Percentiles rank a stretch among this genome's conserved stretches.
Evolutionary conservation across 768 basidiomycete genomes (phyloP).

Genomic region (Boletus insuetus): DNA sequence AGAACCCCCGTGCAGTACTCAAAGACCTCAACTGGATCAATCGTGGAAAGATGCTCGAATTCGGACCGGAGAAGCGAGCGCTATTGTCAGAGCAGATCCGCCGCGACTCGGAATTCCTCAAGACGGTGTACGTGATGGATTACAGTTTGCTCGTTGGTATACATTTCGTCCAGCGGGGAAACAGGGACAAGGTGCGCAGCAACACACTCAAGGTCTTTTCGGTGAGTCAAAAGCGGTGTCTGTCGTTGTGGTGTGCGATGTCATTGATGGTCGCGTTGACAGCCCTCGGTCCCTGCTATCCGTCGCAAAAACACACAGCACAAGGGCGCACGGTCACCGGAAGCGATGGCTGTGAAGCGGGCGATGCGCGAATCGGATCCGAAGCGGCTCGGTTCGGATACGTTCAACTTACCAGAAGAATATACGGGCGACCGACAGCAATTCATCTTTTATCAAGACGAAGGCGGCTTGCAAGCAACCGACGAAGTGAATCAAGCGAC

Average conservation of each 20-base stretch:
- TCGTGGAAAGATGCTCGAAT: conserved; percentile 67
- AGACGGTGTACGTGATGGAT: conserved; percentile 88
- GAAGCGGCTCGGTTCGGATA: conserved; percentile 55
- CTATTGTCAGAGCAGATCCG: conserved; percentile 87
- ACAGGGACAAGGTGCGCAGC: conserved; percentile 85
- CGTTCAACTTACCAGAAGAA: conserved; percentile 58
- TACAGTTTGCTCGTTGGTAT: conserved; percentile 94
- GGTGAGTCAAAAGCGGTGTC: conserved; percentile 44
- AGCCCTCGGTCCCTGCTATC: conserved; percentile 71
- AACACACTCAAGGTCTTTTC: conserved; percentile 92
- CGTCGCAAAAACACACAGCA: conserved; percentile 59
- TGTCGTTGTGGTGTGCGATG: background rate
- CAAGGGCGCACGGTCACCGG: conserved; percentile 58
- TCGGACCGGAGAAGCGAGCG: conserved; percentile 96
- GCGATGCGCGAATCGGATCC: conserved; percentile 84
- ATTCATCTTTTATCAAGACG: conserved; percentile 95
- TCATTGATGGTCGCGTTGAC: conserved; percentile 1
- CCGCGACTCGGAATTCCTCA: conserved; percentile 84
- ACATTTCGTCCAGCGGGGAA: conserved; percentile 88
- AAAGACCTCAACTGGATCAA: conserved; percentile 99
- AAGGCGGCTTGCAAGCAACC: conserved; percentile 89
- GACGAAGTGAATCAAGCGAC: conserved; percentile 74
- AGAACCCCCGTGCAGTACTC: conserved; percentile 84
- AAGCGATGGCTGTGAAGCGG: conserved; percentile 81
- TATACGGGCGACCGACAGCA: conserved; percentile 57